Evolutionary conservation across 2,329 filamentous ascomycete species (phyloP).

Genomic region (Penicillium sp.): DNA sequence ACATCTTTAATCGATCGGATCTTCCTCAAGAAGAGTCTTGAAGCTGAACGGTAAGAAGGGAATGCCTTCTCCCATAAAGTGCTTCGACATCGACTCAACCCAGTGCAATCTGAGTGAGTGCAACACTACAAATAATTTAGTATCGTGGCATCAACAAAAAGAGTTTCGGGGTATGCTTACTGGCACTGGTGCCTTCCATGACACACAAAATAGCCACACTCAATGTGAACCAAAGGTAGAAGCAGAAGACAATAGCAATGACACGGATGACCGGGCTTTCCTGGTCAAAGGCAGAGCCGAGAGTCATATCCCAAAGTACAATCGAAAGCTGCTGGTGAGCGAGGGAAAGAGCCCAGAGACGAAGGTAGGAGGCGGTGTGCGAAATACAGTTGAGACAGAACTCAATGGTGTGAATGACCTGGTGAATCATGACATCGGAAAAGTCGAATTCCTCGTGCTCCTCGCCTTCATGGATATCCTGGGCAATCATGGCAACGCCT

Average conservation of each 20-base stretch:
- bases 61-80: slow-evolving; percentile 87
- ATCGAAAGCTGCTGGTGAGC: slow-evolving; percentile 97
- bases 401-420: slow-evolving; percentile 98
- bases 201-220: slow-evolving; percentile 78
- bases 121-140: slow-evolving; percentile 57
- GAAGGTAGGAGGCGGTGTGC: slow-evolving; percentile 96
- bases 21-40: slow-evolving; percentile 77
- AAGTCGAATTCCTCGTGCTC: slow-evolving; percentile 98
- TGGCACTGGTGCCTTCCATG: slow-evolving; percentile 95
- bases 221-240: slow-evolving; percentile 87
- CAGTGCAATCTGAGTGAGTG: slow-evolving; percentile 88
- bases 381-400: slow-evolving; percentile 99
- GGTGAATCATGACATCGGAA: slow-evolving; percentile 95
- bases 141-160: neutral
- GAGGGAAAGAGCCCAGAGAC: slow-evolving; percentile 94
- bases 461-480: slow-evolving; percentile 71
- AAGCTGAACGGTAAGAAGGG: slow-evolving; percentile 90
- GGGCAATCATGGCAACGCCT: slow-evolving; percentile 81
- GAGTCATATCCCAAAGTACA: slow-evolving; percentile 95
- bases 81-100: slow-evolving; percentile 98
- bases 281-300: slow-evolving; percentile 70
- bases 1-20: slow-evolving; percentile 48
- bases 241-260: slow-evolving; percentile 76
- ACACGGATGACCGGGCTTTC: slow-evolving; percentile 65
- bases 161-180: neutral